phyloP scores from a whole-genome alignment of 2,329 filamentous ascomycete genomes.

The Chaetothyriales sp. region DNA sequence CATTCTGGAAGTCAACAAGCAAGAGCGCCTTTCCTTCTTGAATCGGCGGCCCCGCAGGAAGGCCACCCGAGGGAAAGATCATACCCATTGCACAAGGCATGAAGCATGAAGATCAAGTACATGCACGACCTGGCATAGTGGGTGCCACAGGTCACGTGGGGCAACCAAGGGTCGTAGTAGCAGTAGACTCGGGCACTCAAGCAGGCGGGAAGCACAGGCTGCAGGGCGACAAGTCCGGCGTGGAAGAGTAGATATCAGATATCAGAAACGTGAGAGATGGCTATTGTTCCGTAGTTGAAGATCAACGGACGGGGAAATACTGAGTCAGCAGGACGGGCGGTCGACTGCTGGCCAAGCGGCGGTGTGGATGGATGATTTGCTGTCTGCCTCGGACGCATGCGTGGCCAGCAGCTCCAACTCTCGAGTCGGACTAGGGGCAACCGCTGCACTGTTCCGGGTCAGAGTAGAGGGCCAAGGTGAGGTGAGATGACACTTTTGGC shows the following conservation, averaged over 20 bases:
- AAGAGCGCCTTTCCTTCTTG: conserved; percentile 56
- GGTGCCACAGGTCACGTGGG: background rate
- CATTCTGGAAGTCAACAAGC: conserved; percentile 76
- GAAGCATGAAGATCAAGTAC: background rate
- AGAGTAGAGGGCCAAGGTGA: background rate
- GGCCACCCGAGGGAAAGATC: conserved; percentile 13
- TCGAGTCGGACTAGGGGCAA: background rate
- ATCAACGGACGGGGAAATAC: background rate
- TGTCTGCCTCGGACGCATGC: background rate
- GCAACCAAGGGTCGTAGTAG: too few relatives aligned
- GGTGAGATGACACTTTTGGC: background rate
- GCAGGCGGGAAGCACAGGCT: background rate
- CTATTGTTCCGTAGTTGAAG: background rate
- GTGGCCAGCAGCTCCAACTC: background rate
- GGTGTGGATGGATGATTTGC: background rate
- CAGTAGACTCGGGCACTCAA: background rate
- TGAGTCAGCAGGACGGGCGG: background rate
- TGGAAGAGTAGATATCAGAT: background rate
- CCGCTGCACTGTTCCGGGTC: background rate
- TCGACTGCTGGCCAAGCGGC: background rate
- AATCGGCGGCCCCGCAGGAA: conserved; percentile 30
- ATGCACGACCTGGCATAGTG: conserved; percentile 1
- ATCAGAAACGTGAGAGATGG: too few relatives aligned
- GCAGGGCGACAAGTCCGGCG: background rate
- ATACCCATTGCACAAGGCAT: conserved; percentile 3